Conservation (phyloP, 116 monocot genomes). For the Cymodocea nodosa region DNA sequence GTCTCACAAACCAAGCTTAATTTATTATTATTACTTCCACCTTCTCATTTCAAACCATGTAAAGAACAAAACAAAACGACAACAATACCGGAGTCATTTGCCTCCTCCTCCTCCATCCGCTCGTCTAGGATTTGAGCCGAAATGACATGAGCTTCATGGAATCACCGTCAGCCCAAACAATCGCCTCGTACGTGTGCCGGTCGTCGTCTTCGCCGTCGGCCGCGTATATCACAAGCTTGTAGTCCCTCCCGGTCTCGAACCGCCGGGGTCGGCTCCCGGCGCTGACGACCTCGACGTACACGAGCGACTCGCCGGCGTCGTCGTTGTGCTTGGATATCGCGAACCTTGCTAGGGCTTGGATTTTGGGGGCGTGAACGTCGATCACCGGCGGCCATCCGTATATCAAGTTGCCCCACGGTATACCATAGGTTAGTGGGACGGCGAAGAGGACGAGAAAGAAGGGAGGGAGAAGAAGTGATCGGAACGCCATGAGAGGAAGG, state of each 20-base stretch:
- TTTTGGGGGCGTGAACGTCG: not conserved
- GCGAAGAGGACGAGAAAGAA: not conserved
- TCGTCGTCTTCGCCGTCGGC: not conserved
- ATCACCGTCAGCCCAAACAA: not conserved
- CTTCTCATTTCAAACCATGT: too few species aligned
- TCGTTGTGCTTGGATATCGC: conserved; percentile 7
- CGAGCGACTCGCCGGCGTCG: not conserved
- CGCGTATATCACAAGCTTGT: conserved; percentile 2
- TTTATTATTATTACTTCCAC: too few species aligned
- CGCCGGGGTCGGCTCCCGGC: conserved; percentile 2
- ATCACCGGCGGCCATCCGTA: conserved; percentile 5
- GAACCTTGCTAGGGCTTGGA: conserved; percentile 9
- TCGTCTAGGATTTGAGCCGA: not conserved
- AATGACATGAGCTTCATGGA: conserved; percentile 1
- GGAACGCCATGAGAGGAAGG: not conserved
- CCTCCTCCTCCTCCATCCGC: too few species aligned
- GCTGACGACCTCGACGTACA: not conserved
- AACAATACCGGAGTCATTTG: too few species aligned
- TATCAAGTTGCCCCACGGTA: conserved; percentile 1
- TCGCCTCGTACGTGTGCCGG: not conserved
- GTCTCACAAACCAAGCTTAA: too few species aligned
- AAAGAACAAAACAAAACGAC: too few species aligned
- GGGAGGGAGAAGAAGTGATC: not conserved
- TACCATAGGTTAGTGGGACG: not conserved
- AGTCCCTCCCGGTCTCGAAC: conserved; percentile 2